These are phyloP conservation scores for Hypomyces rosellus DNA, from an alignment of 2,329 filamentous ascomycete species.

Conservation along the genomic window DNA sequence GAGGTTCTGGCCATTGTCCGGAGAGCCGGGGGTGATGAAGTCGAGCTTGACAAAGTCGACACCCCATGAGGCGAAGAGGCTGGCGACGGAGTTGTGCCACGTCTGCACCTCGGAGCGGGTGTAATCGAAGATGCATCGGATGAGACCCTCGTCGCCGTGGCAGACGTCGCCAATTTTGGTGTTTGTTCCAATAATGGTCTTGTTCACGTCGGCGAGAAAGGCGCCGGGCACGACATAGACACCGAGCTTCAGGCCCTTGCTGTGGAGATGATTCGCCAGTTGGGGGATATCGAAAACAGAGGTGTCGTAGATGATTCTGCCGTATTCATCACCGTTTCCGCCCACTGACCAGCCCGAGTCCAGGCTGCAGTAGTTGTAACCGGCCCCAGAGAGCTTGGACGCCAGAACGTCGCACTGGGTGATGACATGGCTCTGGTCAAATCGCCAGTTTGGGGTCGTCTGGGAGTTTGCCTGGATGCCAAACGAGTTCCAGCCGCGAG, in stretches of 20 bases:
- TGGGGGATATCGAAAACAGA: slow-evolving; percentile 13
- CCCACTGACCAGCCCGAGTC: slow-evolving; percentile 19
- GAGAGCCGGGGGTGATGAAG: slow-evolving; percentile 16
- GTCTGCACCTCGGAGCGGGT: slow-evolving; percentile 12
- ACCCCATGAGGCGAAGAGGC: slow-evolving; percentile 15
- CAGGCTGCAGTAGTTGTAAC: slow-evolving; percentile 16
- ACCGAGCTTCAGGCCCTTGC: slow-evolving; percentile 14
- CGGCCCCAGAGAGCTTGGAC: slow-evolving; percentile 1
- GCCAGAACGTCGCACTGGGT: slow-evolving; percentile 14
- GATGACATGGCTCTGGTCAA: slow-evolving; percentile 15
- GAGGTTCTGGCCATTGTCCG: slow-evolving; percentile 15
- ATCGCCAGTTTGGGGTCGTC: slow-evolving; percentile 9
- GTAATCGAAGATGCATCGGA: slow-evolving; percentile 14
- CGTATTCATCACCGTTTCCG: slow-evolving; percentile 15
- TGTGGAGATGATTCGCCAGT: slow-evolving; percentile 14
- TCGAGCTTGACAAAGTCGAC: slow-evolving; percentile 17
- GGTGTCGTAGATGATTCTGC: slow-evolving; percentile 15
- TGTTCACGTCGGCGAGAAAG: slow-evolving; percentile 13
- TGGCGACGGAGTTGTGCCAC: slow-evolving; percentile 16
- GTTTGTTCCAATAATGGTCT: slow-evolving; percentile 14
- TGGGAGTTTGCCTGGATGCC: slow-evolving; percentile 13
- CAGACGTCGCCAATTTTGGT: slow-evolving; percentile 15
- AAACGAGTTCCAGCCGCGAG: slow-evolving; percentile 18
- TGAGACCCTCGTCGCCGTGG: slow-evolving; percentile 14
- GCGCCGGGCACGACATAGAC: slow-evolving; percentile 17